These are phyloP conservation scores for Gaeumannomyces sp. DNA, from an alignment of 2,329 filamentous ascomycete species.

Conservation along the genomic window DNA sequence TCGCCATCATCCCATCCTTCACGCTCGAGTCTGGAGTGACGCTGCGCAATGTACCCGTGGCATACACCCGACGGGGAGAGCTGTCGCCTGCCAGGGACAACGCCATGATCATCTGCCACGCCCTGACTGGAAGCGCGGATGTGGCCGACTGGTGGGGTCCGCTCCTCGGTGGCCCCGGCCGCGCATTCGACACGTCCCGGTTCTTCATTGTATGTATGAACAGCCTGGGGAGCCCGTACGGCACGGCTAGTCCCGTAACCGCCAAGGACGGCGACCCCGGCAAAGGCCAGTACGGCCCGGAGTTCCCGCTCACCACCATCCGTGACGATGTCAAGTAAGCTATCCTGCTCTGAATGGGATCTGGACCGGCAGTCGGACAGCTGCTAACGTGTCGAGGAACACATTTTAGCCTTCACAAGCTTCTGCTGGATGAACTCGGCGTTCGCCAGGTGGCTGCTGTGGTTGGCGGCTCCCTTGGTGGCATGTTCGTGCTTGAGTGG, in stretches of 20 bases:
- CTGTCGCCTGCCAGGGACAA: conserved; percentile 55
- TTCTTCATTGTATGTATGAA: conserved; percentile 88
- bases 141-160: conserved; percentile 88
- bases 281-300: conserved; percentile 80
- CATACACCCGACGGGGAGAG: conserved; percentile 59
- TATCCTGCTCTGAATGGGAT: neutral
- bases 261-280: conserved; percentile 72
- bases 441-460: conserved; percentile 73
- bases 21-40: conserved; percentile 87
- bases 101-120: conserved; percentile 75
- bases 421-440: conserved; percentile 74
- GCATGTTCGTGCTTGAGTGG: conserved; percentile 89
- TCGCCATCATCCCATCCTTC: conserved; percentile 82
- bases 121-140: conserved; percentile 78
- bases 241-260: conserved; percentile 82
- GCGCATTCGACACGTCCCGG: conserved; percentile 72
- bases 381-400: neutral
- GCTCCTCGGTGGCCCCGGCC: conserved; percentile 68
- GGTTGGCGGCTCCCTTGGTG: conserved; percentile 78
- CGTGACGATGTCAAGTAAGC: conserved; percentile 88
- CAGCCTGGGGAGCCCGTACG: conserved; percentile 78
- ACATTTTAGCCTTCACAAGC: conserved; percentile 60
- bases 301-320: conserved; percentile 93
- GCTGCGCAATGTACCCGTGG: conserved; percentile 67
- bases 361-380: neutral